Percentiles rank a stretch among this genome's conserved stretches.
These are phyloP conservation scores for Glycine tomentella DNA, from an alignment of 306 rosid species.

Conservation along the genomic window DNA sequence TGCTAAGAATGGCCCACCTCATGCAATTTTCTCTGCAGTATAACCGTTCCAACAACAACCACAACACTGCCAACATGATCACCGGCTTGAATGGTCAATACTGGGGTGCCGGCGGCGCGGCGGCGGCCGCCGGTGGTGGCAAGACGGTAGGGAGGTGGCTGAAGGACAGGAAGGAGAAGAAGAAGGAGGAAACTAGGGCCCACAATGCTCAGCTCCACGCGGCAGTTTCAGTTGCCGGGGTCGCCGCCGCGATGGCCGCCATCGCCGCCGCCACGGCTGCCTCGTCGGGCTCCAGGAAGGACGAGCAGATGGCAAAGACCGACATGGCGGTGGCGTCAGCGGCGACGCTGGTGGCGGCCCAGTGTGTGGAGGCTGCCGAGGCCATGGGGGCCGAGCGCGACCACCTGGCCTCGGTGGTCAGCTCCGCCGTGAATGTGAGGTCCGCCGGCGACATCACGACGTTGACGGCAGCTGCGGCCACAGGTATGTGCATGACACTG, in stretches of 20 bases:
- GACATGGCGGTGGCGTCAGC: constrained; percentile 96
- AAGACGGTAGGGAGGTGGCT: constrained; percentile 98
- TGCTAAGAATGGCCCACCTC: constrained; percentile 27
- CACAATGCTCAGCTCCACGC: constrained; percentile 98
- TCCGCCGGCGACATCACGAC: constrained; percentile 89
- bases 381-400: constrained; percentile 97
- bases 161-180: constrained; percentile 95
- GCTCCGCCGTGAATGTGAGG: constrained; percentile 93
- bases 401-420: constrained; percentile 79
- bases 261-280: constrained; percentile 90
- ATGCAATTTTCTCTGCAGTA: constrained; percentile 56
- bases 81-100: constrained; percentile 51
- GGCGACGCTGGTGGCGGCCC: constrained; percentile 89
- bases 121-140: constrained; percentile 49
- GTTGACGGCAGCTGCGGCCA: constrained; percentile 87
- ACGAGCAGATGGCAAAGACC: constrained; percentile 78
- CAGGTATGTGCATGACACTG: constrained; percentile 53
- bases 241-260: constrained; percentile 88
- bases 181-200: constrained; percentile 91
- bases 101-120: constrained; percentile 48
- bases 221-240: constrained; percentile 92
- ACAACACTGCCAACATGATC: constrained; percentile 34
- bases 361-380: constrained; percentile 97
- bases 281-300: constrained; percentile 65
- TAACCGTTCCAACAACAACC: constrained; percentile 64